Conservation (phyloP, 257 asterid genomes). For the Orobanche coerulescens region DNA sequence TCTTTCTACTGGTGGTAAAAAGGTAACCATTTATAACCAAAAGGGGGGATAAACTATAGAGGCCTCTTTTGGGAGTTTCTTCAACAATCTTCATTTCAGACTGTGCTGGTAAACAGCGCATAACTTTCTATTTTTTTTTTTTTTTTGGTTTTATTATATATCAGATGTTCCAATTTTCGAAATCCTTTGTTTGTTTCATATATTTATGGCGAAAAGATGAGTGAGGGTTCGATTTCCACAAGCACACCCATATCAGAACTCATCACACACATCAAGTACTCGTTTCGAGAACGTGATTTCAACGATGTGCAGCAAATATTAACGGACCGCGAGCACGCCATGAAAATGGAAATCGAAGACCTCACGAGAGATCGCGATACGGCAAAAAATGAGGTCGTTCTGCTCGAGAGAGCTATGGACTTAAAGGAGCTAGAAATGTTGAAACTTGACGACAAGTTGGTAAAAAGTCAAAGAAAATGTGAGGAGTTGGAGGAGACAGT, state of each 20-base stretch:
- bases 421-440: constrained; percentile 6
- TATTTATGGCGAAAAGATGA: neutral
- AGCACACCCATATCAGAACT: constrained; percentile 24
- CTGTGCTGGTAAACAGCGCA: neutral
- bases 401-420: constrained; percentile 13
- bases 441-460: constrained; percentile 11
- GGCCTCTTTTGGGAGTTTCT: neutral
- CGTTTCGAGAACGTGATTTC: constrained; percentile 23
- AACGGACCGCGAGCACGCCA: neutral
- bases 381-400: constrained; percentile 4
- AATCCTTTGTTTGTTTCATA: neutral
- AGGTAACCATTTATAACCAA: neutral
- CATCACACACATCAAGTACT: constrained; percentile 10
- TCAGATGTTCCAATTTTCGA: neutral
- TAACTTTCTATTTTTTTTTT: too few relatives aligned
- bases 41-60: neutral
- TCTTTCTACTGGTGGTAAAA: neutral
- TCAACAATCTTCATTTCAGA: neutral
- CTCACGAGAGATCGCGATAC: constrained; percentile 15
- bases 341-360: constrained; percentile 18
- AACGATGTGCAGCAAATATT: constrained; percentile 21
- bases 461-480: neutral
- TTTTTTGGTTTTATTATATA: neutral
- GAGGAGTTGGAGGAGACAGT: constrained; percentile 15
- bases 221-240: neutral